Evolutionary conservation across 2,329 filamentous ascomycete species (phyloP).

Genomic region (Cladosporium cucumerinum): DNA sequence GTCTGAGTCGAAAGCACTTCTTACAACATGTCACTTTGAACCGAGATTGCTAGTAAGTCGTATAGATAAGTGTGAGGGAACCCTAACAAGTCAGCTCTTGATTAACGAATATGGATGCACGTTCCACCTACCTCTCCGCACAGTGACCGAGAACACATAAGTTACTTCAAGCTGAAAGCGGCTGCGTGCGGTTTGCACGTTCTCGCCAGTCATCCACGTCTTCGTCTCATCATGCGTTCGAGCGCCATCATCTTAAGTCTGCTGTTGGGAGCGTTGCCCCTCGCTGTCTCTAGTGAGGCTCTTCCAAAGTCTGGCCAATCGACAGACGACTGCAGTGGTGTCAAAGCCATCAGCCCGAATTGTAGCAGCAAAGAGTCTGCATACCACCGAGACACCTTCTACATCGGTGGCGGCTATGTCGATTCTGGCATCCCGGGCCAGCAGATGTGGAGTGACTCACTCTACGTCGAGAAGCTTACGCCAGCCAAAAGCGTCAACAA

Average conservation of each 20-base stretch:
- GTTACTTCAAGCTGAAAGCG: not conserved
- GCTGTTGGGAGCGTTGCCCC: not conserved
- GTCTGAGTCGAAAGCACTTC: too few relatives aligned
- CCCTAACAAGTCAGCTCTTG: not conserved
- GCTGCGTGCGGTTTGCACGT: not conserved
- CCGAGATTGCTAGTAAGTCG: not conserved
- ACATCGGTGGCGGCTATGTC: constrained; percentile 27
- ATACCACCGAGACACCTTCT: constrained; percentile 17
- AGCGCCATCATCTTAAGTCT: not conserved
- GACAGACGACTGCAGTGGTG: not conserved
- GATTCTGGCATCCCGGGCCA: constrained; percentile 20
- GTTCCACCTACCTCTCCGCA: not conserved
- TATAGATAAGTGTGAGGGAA: not conserved
- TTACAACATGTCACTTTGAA: too few relatives aligned
- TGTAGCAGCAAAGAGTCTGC: constrained; percentile 4
- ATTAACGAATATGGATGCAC: not conserved
- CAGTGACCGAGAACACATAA: not conserved
- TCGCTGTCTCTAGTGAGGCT: not conserved
- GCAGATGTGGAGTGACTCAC: constrained; percentile 40
- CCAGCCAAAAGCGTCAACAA: constrained; percentile 32
- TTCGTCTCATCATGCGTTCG: not conserved
- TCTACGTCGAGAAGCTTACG: constrained; percentile 53
- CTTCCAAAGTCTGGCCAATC: not conserved
- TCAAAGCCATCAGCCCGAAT: not conserved
- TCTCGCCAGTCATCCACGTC: not conserved